phyloP scores from a whole-genome alignment of 2,329 filamentous ascomycete genomes.

The Ilyonectria destructans region DNA sequence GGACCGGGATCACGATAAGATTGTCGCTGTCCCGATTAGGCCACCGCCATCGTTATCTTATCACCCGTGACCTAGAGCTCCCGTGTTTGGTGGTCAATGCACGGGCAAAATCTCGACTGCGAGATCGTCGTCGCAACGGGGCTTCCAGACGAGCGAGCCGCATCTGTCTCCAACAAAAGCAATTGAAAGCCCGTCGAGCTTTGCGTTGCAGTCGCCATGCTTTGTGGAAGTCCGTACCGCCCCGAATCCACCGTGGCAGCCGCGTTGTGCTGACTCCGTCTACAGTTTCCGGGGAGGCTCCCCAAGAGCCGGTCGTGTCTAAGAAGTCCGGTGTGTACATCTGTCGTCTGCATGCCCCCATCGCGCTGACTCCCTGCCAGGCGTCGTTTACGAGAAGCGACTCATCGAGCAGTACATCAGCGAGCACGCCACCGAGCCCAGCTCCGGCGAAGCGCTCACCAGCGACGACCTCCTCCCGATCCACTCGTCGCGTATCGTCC shows the following conservation, averaged over 20 bases:
- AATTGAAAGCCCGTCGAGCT: constrained; percentile 52
- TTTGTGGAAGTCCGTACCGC: constrained; percentile 63
- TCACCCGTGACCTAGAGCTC: constrained; percentile 50
- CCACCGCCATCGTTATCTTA: constrained; percentile 45
- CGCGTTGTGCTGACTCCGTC: constrained; percentile 36
- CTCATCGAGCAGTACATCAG: constrained; percentile 95
- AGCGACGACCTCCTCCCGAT: constrained; percentile 90
- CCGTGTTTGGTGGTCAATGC: constrained; percentile 49
- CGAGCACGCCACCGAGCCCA: constrained; percentile 93
- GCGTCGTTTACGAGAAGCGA: constrained; percentile 94
- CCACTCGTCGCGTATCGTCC: constrained; percentile 86
- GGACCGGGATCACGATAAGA: not conserved
- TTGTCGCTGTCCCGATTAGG: constrained; percentile 11
- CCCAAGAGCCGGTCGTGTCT: constrained; percentile 94
- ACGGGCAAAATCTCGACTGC: constrained; percentile 52
- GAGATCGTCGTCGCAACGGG: constrained; percentile 47
- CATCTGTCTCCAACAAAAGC: constrained; percentile 46
- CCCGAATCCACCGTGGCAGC: not conserved
- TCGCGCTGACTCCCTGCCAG: constrained; percentile 60
- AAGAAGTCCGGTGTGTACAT: constrained; percentile 86
- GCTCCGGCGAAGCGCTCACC: constrained; percentile 88
- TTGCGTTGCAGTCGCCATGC: constrained; percentile 57
- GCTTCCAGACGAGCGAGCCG: constrained; percentile 44
- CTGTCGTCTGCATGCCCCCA: not conserved
- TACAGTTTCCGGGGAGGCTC: constrained; percentile 94